phyloP scores from a whole-genome alignment of 371 early-diverging fungal species.

The Encephalitozoon cuniculi region DNA sequence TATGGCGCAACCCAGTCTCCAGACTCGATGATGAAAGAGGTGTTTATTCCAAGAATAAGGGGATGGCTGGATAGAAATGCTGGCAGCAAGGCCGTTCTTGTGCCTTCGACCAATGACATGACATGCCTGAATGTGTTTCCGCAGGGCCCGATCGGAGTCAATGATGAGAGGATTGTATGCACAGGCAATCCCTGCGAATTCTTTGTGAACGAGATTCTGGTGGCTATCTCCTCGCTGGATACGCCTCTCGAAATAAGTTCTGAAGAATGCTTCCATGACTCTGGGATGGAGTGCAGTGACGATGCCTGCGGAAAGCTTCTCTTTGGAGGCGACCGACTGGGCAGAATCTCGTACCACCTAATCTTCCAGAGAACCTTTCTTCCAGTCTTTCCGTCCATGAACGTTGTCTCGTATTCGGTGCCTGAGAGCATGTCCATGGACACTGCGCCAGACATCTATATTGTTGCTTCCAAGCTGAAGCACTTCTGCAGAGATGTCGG shows the following conservation, averaged over 20 bases:
- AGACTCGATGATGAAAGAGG: not conserved
- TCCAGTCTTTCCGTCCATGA: slow-evolving; percentile 40
- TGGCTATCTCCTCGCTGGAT: slow-evolving; percentile 34
- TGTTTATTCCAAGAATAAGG: not conserved
- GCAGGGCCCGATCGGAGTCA: not conserved
- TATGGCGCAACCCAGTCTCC: not conserved
- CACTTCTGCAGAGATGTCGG: slow-evolving; percentile 31
- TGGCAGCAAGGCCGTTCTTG: slow-evolving; percentile 21
- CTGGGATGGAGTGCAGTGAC: not conserved
- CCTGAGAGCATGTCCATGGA: slow-evolving; percentile 21
- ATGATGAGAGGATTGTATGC: not conserved
- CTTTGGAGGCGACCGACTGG: slow-evolving; percentile 18
- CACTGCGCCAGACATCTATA: slow-evolving; percentile 42
- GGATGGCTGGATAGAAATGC: slow-evolving; percentile 4
- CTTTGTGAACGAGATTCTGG: slow-evolving; percentile 27
- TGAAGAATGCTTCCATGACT: slow-evolving; percentile 20
- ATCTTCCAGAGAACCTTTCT: slow-evolving; percentile 49
- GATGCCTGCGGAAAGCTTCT: slow-evolving; percentile 26
- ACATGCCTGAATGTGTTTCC: slow-evolving; percentile 31
- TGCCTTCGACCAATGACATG: slow-evolving; percentile 38
- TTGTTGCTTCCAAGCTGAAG: slow-evolving; percentile 32
- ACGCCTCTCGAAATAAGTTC: slow-evolving; percentile 20
- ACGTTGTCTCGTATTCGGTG: not conserved
- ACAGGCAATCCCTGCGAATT: slow-evolving; percentile 42
- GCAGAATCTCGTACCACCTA: slow-evolving; percentile 35